These are phyloP conservation scores for Candida tropicalis DNA, from an alignment of 1,139 yeast species.

Conservation along the genomic window DNA sequence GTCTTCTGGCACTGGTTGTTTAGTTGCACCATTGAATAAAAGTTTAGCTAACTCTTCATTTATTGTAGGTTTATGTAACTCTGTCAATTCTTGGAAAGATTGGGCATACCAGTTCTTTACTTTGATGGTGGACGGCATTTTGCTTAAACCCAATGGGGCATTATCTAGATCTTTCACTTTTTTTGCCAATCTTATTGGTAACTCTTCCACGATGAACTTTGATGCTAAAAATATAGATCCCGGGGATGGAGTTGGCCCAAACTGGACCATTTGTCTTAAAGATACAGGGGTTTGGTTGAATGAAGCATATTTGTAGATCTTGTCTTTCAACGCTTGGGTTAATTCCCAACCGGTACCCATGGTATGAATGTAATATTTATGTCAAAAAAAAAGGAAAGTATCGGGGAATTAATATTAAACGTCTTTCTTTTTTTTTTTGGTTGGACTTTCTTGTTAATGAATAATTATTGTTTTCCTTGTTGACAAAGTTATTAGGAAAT, in stretches of 20 bases:
- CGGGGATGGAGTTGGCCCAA: constrained; percentile 76
- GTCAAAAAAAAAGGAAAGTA: neutral
- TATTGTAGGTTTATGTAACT: constrained; percentile 52
- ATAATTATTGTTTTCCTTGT: constrained; percentile 1
- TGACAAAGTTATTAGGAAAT: neutral
- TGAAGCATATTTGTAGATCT: constrained; percentile 61
- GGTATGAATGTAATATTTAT: neutral
- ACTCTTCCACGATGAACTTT: constrained; percentile 82
- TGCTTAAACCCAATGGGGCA: constrained; percentile 73
- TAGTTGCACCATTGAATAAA: constrained; percentile 26
- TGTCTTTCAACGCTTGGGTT: constrained; percentile 39
- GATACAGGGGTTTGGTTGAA: constrained; percentile 85
- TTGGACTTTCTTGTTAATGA: neutral
- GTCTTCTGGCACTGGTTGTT: constrained; percentile 2
- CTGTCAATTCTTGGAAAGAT: constrained; percentile 79
- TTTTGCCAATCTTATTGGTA: constrained; percentile 85
- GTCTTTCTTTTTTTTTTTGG: neutral
- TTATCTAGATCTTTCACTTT: constrained; percentile 83
- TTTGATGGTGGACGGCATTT: constrained; percentile 73
- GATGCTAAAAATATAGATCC: constrained; percentile 84
- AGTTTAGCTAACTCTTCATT: constrained; percentile 40
- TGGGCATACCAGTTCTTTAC: constrained; percentile 93
- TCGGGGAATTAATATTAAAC: neutral
- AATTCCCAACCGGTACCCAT: constrained; percentile 53
- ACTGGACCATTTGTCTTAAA: constrained; percentile 89